Evolutionary conservation across 306 rosid genomes (phyloP), one percentile per base, ranked within the genome.

Genomic region (Malus sylvestris): DNA sequence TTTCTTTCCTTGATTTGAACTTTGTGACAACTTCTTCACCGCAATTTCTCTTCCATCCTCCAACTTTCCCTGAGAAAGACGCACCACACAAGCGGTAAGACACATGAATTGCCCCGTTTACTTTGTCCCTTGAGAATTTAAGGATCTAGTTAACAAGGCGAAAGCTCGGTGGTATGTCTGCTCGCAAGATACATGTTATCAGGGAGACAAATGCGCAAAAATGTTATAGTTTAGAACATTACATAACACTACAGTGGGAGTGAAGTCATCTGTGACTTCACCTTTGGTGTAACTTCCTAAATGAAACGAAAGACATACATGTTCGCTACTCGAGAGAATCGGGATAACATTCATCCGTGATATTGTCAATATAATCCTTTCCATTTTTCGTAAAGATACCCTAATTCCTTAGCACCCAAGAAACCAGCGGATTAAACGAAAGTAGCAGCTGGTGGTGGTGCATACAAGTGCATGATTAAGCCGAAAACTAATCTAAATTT

Each of bases 1-100:
- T 73, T 79, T 92, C 79, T 46, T 92, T 79, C 98, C 98, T 83
- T 95, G 97, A 59, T 76, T 95, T 70, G 98, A 95, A 58, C 81
- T 85, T 2, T 82, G 93, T 7, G 98, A 90, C 62, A 95, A 77
- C 82, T 86, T 92, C 86, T 95, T 95, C 57, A 95, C 98, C 2
- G 97, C 98, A 84, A 95, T 81, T 55, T 89, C 97, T 83, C 93
- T 92, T 52, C 97, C 97, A 84, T 92, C 98, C 71, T 32, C 78
- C 86, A 95, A 79, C 82, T 75, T 92, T 71, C 98, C 98, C 97
- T 95, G 32, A 44, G 73, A 74, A 59, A 45, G 23, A 44, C 8
- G 52, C 49, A 72, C 25, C 76, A 6, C 15, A 66, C 8, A 74
- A 79, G 64, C 77, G 59, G 65, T 67, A 74, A 80, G 19, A 30